Conservation (phyloP, 352 stramenopile species). For the Pythium aphanidermatum region DNA sequence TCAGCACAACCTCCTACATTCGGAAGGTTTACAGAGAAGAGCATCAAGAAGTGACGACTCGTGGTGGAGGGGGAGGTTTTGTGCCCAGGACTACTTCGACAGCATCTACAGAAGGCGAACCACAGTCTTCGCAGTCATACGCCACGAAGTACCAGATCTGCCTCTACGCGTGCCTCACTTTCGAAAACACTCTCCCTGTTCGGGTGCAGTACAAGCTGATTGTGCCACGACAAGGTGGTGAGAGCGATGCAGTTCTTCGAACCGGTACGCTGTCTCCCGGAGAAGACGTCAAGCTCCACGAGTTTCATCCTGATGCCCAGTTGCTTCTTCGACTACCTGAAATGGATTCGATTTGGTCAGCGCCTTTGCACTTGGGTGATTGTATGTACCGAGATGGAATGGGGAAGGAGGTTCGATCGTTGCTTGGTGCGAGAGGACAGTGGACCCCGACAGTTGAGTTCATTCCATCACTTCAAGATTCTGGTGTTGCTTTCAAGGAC, state of each 20-base stretch:
- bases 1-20: conserved; percentile 76
- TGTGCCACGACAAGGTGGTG: conserved; percentile 12
- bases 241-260: conserved; percentile 30
- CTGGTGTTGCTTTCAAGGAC: conserved; percentile 57
- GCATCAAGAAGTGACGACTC: conserved; percentile 65
- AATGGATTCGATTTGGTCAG: conserved; percentile 84
- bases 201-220: conserved; percentile 81
- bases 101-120: conserved; percentile 2
- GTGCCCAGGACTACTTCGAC: not conserved
- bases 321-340: conserved; percentile 71
- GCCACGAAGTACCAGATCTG: conserved; percentile 86
- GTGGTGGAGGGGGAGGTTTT: too few species aligned
- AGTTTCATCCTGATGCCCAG: conserved; percentile 73
- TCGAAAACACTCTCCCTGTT: conserved; percentile 85
- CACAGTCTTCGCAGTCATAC: conserved; percentile 64
- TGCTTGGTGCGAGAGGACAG: conserved; percentile 41
- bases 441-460: conserved; percentile 78
- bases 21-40: conserved; percentile 87
- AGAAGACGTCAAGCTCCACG: conserved; percentile 77
- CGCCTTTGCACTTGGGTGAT: conserved; percentile 57
- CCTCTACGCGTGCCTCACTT: conserved; percentile 75
- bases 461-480: conserved; percentile 40
- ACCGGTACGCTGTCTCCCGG: conserved; percentile 72
- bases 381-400: conserved; percentile 82
- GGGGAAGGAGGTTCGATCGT: conserved; percentile 51